These are phyloP conservation scores for Stereum hirsutum DNA, from an alignment of 1,284 basidiomycete species.

Conservation along the genomic window DNA sequence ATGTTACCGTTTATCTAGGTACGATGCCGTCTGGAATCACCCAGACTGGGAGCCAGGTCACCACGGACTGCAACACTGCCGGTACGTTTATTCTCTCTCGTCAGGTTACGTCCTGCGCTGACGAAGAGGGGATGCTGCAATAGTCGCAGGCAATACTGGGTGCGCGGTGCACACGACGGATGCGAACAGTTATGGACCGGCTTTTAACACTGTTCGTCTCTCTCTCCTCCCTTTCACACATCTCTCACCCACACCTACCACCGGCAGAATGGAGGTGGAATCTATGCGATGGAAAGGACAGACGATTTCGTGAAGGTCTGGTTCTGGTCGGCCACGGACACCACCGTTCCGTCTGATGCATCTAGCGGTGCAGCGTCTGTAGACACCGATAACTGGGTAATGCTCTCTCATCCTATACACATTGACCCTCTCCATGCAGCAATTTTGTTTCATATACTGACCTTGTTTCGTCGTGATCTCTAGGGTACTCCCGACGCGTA, in stretches of 20 bases:
- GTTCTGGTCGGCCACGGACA: constrained; percentile 44
- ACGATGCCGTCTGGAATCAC: no score
- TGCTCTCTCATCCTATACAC: neutral
- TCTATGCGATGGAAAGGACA: constrained; percentile 23
- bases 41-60: no score
- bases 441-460: neutral
- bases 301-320: constrained; percentile 40
- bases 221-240: no score
- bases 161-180: constrained; percentile 50
- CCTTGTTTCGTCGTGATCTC: neutral
- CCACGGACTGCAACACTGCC: no score
- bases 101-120: no score
- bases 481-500: constrained; percentile 47
- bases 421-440: neutral
- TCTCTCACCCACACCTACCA: no score
- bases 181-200: constrained; percentile 43
- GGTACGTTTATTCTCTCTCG: no score
- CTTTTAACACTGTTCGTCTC: constrained; percentile 36
- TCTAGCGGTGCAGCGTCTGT: constrained; percentile 27
- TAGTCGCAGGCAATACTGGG: constrained; percentile 48
- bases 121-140: no score
- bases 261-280: no score
- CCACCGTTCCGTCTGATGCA: constrained; percentile 36
- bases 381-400: constrained; percentile 37
- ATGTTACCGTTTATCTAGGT: no score